A percentile compares a stretch with the other conserved stretches of the same genome.
Conservation (phyloP, 345 rosid species). For the Rubroshorea leprosula region DNA sequence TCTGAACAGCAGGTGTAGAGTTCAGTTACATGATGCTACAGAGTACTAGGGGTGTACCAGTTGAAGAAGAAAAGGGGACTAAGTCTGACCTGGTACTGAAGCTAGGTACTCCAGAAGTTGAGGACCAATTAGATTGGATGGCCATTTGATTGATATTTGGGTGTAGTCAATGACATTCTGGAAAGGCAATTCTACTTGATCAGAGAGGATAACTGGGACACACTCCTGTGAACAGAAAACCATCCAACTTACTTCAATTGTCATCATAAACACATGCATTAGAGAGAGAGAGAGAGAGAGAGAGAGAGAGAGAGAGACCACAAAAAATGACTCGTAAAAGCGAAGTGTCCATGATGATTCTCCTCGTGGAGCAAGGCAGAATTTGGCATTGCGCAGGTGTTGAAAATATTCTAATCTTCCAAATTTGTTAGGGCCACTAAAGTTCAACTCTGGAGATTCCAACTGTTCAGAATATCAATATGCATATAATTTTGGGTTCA, state of each 20-base stretch:
- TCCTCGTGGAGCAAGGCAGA: conserved; percentile 96
- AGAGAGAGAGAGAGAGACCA: conserved; percentile 48
- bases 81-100: conserved; percentile 56
- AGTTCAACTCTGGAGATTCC: conserved; percentile 93
- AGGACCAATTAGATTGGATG: conserved; percentile 66
- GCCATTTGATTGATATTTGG: conserved; percentile 90
- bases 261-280: too few species aligned
- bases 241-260: neutral
- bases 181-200: conserved; percentile 82
- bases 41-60: neutral
- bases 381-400: conserved; percentile 83
- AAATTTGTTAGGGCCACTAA: conserved; percentile 77
- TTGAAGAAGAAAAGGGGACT: conserved; percentile 1
- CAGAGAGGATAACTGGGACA: conserved; percentile 88
- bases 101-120: conserved; percentile 78
- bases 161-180: conserved; percentile 84
- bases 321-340: conserved; percentile 89
- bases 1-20: conserved; percentile 32
- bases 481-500: conserved; percentile 3
- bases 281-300: conserved; percentile 5
- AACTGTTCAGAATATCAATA: conserved; percentile 53
- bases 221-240: conserved; percentile 62
- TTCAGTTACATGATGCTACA: neutral
- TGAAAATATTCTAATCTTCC: conserved; percentile 82
- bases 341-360: conserved; percentile 99